Base-by-base conservation (phyloP, 208 protist species). In the Trypanosomatidae sp. region DNA sequence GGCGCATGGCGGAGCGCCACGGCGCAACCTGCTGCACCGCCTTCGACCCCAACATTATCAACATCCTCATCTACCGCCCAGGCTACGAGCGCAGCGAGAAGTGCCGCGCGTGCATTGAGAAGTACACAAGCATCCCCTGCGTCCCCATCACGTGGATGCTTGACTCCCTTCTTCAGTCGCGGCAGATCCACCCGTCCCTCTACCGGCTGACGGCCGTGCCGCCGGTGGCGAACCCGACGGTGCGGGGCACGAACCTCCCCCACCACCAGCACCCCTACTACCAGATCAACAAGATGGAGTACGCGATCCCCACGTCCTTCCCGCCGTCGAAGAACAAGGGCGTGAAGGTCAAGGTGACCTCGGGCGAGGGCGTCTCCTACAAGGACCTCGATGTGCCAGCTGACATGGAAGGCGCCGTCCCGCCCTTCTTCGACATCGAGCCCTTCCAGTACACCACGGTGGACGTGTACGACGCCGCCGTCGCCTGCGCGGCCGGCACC, bases 11-110 rank as follows among this genome's bases (percentile, higher is more conserved):
- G 30, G 90, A 97, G 81, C 84, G 90, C 7, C 92, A 97, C 73
- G 92, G 92, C 30, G 92, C 92, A 2, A 81, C 79, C 52, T 94
- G 90, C 82, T 73, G 85, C 55, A 67, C 59, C 41, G 58, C 78
- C 28, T 95, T 95, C 72, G 88, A 95, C 71, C 71, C 82, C 22
- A 55, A 43, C 4, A 39, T 81, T 0, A 79, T 93, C 13, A 97
- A 88, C 71, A 25, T 93, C 28, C 80, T 97, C 53, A 36, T 97
- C 33, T 97, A 95, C 80, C 87, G 92, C 36, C 81, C 85, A 8
- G 92, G 92, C 52, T 97, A 97, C 77, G 92, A 97, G 82, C 90
- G 92, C 55, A 97, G 92, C 74, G 90, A 94, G 49, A 97, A 97
- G 87, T 89, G 87, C 78, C 85, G 89, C 49, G 62, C 71, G 12